Conservation (phyloP, 495 filamentous ascomycete species). For the Physcia stellaris region DNA sequence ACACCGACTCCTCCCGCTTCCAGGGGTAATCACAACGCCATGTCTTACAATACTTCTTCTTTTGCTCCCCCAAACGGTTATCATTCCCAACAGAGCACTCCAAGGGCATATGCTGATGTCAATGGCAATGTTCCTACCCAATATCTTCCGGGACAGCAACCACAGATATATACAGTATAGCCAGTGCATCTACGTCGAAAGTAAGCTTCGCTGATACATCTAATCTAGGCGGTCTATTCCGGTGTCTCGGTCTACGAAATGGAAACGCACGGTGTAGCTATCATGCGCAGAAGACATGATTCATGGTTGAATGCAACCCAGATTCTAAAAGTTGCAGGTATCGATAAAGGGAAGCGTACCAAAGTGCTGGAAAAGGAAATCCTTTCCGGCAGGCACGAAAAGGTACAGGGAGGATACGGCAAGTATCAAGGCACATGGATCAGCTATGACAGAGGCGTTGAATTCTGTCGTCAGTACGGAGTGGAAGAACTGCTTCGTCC, state of each 20-base stretch:
- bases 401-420: conserved; percentile 95
- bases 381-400: conserved; percentile 87
- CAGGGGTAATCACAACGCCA: conserved; percentile 29
- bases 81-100: conserved; percentile 23
- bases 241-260: conserved; percentile 94
- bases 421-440: conserved; percentile 99
- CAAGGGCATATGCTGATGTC: conserved; percentile 30
- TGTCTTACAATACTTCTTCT: conserved; percentile 32
- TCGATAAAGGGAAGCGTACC: conserved; percentile 91
- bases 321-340: conserved; percentile 88
- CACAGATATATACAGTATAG: conserved; percentile 66
- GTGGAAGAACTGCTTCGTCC: conserved; percentile 78
- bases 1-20: conserved; percentile 38
- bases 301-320: conserved; percentile 93
- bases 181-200: conserved; percentile 16
- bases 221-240: conserved; percentile 73
- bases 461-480: conserved; percentile 86
- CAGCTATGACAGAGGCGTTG: conserved; percentile 74
- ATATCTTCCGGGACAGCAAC: conserved; percentile 41
- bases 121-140: conserved; percentile 37
- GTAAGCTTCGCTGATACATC: background rate
- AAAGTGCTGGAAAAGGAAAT: conserved; percentile 98
- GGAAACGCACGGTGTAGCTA: conserved; percentile 79
- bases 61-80: conserved; percentile 22
- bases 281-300: conserved; percentile 87